Conservation (phyloP, 352 stramenopile species). For the Globisporangium canariense region DNA sequence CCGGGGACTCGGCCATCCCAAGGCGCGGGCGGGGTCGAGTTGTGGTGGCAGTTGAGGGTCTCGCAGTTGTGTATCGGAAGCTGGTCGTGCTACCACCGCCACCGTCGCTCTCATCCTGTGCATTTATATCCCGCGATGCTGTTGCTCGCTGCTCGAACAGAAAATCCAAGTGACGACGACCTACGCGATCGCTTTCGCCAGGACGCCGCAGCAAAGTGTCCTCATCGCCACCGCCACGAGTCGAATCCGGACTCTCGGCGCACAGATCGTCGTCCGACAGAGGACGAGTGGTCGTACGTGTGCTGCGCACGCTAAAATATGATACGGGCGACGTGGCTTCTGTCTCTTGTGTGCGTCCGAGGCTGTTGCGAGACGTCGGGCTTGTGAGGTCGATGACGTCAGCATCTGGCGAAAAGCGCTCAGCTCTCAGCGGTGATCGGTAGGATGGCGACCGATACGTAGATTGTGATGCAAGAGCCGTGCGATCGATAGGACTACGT, state of each 20-base stretch:
- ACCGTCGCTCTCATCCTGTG: background rate
- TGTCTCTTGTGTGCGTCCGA: slow-evolving; percentile 9
- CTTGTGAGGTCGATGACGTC: slow-evolving; percentile 66
- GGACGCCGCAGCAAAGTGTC: background rate
- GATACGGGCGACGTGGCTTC: background rate
- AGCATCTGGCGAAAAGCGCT: slow-evolving; percentile 14
- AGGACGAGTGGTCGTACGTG: slow-evolving; percentile 1
- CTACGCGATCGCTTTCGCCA: slow-evolving; percentile 1
- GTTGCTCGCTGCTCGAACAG: slow-evolving; percentile 15
- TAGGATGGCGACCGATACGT: background rate
- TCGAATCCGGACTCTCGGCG: slow-evolving; percentile 49
- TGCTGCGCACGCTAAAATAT: background rate
- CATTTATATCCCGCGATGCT: background rate
- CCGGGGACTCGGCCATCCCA: slow-evolving; percentile 10
- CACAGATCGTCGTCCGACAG: slow-evolving; percentile 43
- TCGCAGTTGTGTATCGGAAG: background rate
- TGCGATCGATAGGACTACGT: background rate
- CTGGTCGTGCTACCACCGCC: background rate
- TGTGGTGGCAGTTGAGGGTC: background rate
- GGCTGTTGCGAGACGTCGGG: slow-evolving; percentile 19
- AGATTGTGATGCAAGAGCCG: background rate
- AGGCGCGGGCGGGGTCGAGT: slow-evolving; percentile 16
- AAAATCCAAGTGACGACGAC: slow-evolving; percentile 42
- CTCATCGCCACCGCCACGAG: slow-evolving; percentile 4
- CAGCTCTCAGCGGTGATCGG: background rate